Evolutionary conservation across 495 filamentous ascomycete species (phyloP).

Genomic region (Umbilicaria muhlenbergii): DNA sequence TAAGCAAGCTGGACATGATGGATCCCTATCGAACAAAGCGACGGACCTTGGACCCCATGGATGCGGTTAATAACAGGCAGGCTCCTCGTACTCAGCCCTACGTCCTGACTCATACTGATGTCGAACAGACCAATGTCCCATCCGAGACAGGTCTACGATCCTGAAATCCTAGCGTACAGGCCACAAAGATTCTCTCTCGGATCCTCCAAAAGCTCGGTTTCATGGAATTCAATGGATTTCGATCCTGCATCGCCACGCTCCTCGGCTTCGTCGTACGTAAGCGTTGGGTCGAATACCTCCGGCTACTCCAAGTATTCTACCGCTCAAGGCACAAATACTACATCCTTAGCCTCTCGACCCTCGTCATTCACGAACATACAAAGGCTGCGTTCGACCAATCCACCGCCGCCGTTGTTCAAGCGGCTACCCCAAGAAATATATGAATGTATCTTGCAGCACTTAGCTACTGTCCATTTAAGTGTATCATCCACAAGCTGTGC

Average conservation of each 20-base stretch:
- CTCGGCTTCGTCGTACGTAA: conserved; percentile 5
- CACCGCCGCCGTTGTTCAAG: conserved; percentile 23
- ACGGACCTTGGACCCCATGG: no score
- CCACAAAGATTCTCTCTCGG: conserved; percentile 7
- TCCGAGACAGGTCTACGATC: conserved; percentile 6
- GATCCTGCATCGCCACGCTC: not conserved
- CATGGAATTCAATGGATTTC: conserved; percentile 1
- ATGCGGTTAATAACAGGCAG: no score
- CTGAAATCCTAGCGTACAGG: conserved; percentile 1
- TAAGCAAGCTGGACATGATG: no score
- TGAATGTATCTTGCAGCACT: conserved; percentile 35
- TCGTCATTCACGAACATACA: not conserved
- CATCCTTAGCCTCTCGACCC: not conserved
- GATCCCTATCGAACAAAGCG: no score
- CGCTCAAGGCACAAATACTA: not conserved
- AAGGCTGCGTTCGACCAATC: not conserved
- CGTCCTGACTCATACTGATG: no score
- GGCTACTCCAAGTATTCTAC: not conserved
- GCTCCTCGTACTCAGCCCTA: no score
- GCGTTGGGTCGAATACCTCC: not conserved
- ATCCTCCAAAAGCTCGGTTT: conserved; percentile 4
- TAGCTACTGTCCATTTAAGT: conserved; percentile 31
- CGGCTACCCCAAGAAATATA: conserved; percentile 40
- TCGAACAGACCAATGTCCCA: no score
- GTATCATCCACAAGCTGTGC: conserved; percentile 37